Evolutionary conservation across 2,329 filamentous ascomycete genomes (phyloP).

Genomic region (Colletotrichum limetticola): DNA sequence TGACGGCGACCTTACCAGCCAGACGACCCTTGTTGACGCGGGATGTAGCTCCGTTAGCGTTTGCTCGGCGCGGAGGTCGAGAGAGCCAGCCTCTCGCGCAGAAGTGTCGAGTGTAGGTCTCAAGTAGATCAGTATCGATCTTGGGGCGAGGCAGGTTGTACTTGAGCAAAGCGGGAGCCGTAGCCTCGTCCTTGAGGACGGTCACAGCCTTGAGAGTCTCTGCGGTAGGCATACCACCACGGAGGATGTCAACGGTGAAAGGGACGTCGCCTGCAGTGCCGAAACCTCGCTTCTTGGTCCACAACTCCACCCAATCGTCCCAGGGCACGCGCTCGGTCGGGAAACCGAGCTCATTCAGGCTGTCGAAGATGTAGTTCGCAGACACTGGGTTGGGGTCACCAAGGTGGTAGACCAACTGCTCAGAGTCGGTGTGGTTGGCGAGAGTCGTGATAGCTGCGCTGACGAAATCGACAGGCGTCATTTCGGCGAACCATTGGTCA

Average conservation of each 20-base stretch:
- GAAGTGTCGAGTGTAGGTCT: slow-evolving; percentile 84
- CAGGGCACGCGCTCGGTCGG: slow-evolving; percentile 73
- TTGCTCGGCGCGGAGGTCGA: slow-evolving; percentile 64
- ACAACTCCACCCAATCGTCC: slow-evolving; percentile 79
- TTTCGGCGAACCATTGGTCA: slow-evolving; percentile 81
- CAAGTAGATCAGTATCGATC: slow-evolving; percentile 76
- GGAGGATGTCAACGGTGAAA: slow-evolving; percentile 83
- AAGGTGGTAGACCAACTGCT: slow-evolving; percentile 77
- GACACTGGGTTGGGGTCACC: slow-evolving; percentile 78
- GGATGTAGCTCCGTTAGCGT: slow-evolving; percentile 35
- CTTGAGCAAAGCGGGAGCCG: slow-evolving; percentile 66
- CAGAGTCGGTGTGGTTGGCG: slow-evolving; percentile 69
- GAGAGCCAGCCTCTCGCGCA: slow-evolving; percentile 83
- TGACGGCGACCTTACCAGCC: slow-evolving; percentile 75
- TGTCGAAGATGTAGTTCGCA: slow-evolving; percentile 73
- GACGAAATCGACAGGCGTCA: slow-evolving; percentile 87
- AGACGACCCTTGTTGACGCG: slow-evolving; percentile 64
- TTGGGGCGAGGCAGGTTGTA: slow-evolving; percentile 71
- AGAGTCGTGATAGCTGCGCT: slow-evolving; percentile 79
- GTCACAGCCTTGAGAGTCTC: slow-evolving; percentile 78
- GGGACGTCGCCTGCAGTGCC: slow-evolving; percentile 74
- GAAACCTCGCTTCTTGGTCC: slow-evolving; percentile 76
- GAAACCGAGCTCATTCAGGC: slow-evolving; percentile 75
- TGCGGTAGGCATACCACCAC: slow-evolving; percentile 81
- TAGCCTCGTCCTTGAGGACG: slow-evolving; percentile 77